Conservation (phyloP, 306 rosid genomes). For the Inga leiocalycina region DNA sequence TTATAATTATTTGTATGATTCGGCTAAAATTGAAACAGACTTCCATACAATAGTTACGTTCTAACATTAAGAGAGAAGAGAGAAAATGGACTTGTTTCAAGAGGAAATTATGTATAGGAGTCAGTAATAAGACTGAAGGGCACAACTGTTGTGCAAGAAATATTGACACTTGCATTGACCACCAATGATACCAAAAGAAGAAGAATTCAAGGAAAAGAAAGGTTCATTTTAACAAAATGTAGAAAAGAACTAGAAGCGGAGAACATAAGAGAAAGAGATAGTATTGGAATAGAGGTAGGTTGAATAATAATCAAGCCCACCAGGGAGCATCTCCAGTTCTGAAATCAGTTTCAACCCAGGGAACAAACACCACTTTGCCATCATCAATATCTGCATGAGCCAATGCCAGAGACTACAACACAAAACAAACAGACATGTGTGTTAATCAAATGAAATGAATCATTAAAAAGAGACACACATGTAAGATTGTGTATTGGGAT, state of each 20-base stretch:
- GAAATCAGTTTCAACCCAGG: constrained; percentile 66
- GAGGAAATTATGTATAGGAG: background rate
- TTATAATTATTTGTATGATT: too few relatives aligned
- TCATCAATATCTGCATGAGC: constrained; percentile 57
- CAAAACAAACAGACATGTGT: background rate
- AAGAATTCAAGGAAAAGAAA: background rate
- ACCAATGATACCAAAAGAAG: background rate
- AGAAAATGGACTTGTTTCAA: background rate
- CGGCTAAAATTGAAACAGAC: too few relatives aligned
- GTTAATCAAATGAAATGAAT: background rate
- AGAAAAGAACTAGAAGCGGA: too few relatives aligned
- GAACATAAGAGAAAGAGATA: background rate
- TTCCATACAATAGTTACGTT: too few relatives aligned
- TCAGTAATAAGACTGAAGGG: background rate
- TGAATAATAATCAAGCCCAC: constrained; percentile 47
- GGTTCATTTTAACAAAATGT: background rate
- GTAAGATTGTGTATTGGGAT: too few relatives aligned
- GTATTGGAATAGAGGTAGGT: background rate
- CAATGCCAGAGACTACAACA: constrained; percentile 56
- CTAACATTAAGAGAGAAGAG: too few relatives aligned
- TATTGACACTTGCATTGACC: background rate
- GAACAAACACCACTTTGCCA: constrained; percentile 60
- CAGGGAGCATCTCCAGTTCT: constrained; percentile 66
- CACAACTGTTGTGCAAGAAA: background rate
- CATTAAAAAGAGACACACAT: background rate